phyloP scores from a whole-genome alignment of 2,329 filamentous ascomycete genomes.

The Curvularia sp. region DNA sequence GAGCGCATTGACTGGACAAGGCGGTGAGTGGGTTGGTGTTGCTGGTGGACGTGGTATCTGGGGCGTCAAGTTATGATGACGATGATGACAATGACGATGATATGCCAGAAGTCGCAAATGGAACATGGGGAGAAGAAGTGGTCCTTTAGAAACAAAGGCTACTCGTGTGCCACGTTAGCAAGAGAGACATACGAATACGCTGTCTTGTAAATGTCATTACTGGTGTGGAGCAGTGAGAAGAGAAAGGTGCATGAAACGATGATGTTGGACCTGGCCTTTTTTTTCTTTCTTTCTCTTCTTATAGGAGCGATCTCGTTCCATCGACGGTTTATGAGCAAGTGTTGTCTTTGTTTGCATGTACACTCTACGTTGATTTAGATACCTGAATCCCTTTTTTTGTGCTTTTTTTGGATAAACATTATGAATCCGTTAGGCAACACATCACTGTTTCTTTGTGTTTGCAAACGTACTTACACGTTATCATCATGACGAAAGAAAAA shows the following conservation, averaged over 20 bases:
- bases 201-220: background rate
- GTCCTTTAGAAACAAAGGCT: background rate
- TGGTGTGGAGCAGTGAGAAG: background rate
- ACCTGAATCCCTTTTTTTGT: conserved; percentile 1
- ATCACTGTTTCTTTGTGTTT: too few species aligned
- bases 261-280: background rate
- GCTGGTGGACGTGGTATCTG: conserved; percentile 81
- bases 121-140: background rate
- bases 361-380: background rate
- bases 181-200: background rate
- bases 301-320: background rate
- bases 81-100: background rate
- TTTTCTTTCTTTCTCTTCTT: background rate
- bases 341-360: background rate
- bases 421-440: background rate
- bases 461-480: too few species aligned
- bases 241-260: background rate
- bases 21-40: conserved; percentile 84
- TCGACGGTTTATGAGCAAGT: background rate
- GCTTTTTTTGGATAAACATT: background rate
- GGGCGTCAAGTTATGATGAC: conserved; percentile 67
- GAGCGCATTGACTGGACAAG: conserved; percentile 69
- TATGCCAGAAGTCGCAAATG: background rate
- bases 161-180: background rate
- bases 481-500: too few species aligned